Evolutionary conservation across 2,329 filamentous ascomycete species (phyloP), one percentile per base, ranked within the genome.

Genomic region (Colletotrichum zoysiae): DNA sequence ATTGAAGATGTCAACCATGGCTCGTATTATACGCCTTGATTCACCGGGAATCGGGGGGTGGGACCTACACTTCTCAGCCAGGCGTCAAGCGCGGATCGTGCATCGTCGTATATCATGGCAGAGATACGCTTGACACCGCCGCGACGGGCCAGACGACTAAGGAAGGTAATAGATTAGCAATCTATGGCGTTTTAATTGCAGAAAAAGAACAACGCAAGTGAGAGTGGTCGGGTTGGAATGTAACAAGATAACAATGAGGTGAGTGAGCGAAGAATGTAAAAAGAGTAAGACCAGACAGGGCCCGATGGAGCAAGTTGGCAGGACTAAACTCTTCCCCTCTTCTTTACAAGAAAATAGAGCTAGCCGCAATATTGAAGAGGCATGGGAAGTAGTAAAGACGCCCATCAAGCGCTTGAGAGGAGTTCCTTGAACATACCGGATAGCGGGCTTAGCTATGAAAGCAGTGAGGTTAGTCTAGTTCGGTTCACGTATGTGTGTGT

Each of bases 71-170:
- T 74, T 6, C 81, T 75, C 0, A 95, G 80, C 0, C 85, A 82
- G 0, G 76, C 72, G 30, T 85, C 88, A 1, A 95, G 64, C 0
- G 84, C 88, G 0, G 5, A 23, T 0, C 93, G 84, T 0, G 86
- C 79, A 0, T 93, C 90, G 0, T 90, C 84, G 76, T 95, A 95
- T 3, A 95, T 91, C 0, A 57, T 74, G 0, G 78, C 86, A 0
- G 90, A 91, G 11, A 95, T 94, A 0, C 93, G 85, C 78, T 95
- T 95, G 0, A 95, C 91, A 0, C 93, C 93, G 1, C 93, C 93
- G 8, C 93, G 89, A 7, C 93, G 88, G 1, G 93, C 93, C 0
- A 95, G 81, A 51, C 93, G 90, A 75, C 92, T 91, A 70, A 4
- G 8, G 4, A 8, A 50, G 11, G 33, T 5, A 5, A 18, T 6